Conservation (phyloP, 768 basidiomycete species). For the Pleurotus ostreatus region DNA sequence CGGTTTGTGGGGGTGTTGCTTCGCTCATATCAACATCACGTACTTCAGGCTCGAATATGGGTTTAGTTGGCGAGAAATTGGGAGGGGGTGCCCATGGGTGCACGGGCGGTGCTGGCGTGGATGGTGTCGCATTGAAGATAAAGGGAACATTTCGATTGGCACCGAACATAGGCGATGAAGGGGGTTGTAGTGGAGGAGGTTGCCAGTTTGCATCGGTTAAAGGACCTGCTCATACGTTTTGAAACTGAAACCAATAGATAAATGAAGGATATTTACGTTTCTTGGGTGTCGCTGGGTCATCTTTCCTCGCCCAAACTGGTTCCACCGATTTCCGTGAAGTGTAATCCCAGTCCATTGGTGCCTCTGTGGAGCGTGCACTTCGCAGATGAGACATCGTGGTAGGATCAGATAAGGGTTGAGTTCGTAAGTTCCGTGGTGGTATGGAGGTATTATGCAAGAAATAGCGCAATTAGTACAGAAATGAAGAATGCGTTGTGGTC, state of each 20-base stretch:
- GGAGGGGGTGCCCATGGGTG: slow-evolving; percentile 68
- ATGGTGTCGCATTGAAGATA: slow-evolving; percentile 48
- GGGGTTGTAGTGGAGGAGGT: slow-evolving; percentile 30
- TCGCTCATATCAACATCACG: slow-evolving; percentile 78
- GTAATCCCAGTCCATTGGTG: slow-evolving; percentile 89
- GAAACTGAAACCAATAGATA: slow-evolving; percentile 6
- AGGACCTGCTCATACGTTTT: slow-evolving; percentile 7
- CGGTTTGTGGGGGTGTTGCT: slow-evolving; percentile 51
- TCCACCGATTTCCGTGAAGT: slow-evolving; percentile 59
- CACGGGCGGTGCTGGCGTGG: slow-evolving; percentile 42
- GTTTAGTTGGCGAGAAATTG: slow-evolving; percentile 50
- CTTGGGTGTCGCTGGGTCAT: slow-evolving; percentile 50
- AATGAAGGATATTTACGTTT: slow-evolving; percentile 53
- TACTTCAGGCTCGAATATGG: slow-evolving; percentile 36
- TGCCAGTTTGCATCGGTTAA: slow-evolving; percentile 39
- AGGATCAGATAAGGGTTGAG: no score
- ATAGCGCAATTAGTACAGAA: neutral
- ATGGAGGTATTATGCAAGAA: neutral
- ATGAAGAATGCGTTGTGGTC: neutral
- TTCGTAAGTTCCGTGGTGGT: neutral
- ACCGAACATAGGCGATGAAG: slow-evolving; percentile 52
- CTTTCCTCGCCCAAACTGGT: slow-evolving; percentile 53
- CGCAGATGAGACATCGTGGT: neutral
- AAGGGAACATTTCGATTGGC: slow-evolving; percentile 68
- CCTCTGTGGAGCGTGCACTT: slow-evolving; percentile 60